Evolutionary conservation across 257 asterid genomes (phyloP).

Genomic region (Verbascum thapsus): DNA sequence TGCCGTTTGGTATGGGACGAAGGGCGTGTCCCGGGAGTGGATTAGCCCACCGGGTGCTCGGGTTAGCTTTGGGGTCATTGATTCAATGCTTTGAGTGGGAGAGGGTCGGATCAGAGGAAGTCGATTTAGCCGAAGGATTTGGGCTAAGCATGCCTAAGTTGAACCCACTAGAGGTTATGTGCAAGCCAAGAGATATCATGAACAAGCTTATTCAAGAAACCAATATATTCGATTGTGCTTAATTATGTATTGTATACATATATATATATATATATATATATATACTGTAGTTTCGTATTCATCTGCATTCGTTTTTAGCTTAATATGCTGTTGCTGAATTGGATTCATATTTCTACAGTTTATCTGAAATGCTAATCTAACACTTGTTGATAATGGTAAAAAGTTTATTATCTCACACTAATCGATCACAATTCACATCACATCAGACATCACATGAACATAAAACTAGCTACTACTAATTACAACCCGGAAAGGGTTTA

Average conservation of each 20-base stretch:
- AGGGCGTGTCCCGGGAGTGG: constrained; percentile 38
- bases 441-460: too few relatives aligned
- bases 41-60: constrained; percentile 35
- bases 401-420: too few relatives aligned
- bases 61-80: constrained; percentile 34
- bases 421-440: too few relatives aligned
- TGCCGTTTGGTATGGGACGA: constrained; percentile 44
- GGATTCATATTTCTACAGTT: background rate
- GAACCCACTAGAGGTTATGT: constrained; percentile 33
- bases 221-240: too few relatives aligned
- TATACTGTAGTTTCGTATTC: background rate
- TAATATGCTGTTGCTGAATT: too few relatives aligned
- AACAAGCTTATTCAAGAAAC: constrained; percentile 11
- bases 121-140: constrained; percentile 36
- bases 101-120: constrained; percentile 27
- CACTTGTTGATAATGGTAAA: too few relatives aligned
- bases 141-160: constrained; percentile 42
- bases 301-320: too few relatives aligned
- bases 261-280: too few relatives aligned
- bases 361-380: too few relatives aligned
- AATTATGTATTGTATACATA: too few relatives aligned
- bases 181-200: constrained; percentile 30
- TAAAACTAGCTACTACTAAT: too few relatives aligned
- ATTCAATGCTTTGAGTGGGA: constrained; percentile 46
- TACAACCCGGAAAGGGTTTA: background rate